Conservation (phyloP, 2,329 filamentous ascomycete genomes). For the Aspergillus udagawae region DNA sequence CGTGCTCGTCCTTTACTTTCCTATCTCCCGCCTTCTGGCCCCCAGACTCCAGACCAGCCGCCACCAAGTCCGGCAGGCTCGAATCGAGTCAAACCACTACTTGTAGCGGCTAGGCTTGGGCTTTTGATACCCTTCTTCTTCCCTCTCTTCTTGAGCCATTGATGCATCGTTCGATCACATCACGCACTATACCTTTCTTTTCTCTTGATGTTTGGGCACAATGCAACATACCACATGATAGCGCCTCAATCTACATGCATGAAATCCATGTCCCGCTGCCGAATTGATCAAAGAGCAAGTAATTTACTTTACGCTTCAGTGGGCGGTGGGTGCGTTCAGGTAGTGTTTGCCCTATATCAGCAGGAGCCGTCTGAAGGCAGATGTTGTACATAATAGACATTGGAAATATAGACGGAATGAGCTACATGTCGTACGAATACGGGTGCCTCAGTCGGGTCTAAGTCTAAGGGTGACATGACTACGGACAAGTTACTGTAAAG, state of each 20-base stretch:
- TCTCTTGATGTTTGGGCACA: neutral
- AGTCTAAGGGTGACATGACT: neutral
- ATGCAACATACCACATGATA: neutral
- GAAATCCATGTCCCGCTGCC: neutral
- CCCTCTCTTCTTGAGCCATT: constrained; percentile 7
- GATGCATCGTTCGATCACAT: neutral
- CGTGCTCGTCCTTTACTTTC: neutral
- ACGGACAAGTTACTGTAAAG: neutral
- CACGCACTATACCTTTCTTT: neutral
- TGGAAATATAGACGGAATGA: neutral
- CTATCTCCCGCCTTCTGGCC: neutral
- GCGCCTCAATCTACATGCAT: neutral
- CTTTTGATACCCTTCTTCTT: constrained; percentile 29
- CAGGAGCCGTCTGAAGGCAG: neutral
- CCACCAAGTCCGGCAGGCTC: neutral
- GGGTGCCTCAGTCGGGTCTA: too few relatives aligned
- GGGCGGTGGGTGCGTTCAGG: neutral
- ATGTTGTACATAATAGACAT: neutral
- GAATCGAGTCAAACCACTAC: constrained; percentile 8
- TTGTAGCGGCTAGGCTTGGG: constrained; percentile 1
- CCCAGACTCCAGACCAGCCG: neutral
- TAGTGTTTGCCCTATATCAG: neutral
- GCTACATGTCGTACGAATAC: neutral
- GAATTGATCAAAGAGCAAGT: neutral
- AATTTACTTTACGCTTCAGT: neutral